Base-by-base conservation (phyloP, 140 eudicot species). In the Bidens hawaiensis region DNA sequence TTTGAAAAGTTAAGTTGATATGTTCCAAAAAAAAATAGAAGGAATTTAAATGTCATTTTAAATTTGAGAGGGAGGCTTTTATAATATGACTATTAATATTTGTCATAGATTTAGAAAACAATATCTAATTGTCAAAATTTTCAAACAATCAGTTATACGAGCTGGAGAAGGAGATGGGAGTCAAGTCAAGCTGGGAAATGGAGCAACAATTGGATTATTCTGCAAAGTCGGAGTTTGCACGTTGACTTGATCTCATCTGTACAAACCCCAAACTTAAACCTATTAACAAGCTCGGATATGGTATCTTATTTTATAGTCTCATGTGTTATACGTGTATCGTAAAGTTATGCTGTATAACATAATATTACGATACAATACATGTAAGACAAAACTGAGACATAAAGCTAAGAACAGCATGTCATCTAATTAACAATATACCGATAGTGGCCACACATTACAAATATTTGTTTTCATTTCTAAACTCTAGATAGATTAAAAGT, bases 141-240 rank as follows among this genome's bases (percentile, higher is more conserved):
- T n/a, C 2, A 4, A 54, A 54, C 15, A 13, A 5, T 3, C 10
- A 90, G 97, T 86, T 81, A 6, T 83, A 86, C 64, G 79, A 51
- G 16, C 79, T 84, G 11, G 64, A 68, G 42, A 71, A 73, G 75
- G 88, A n/a, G 34, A 69, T 12, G 30, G 78, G 68, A 26, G 61
- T 83, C 13, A 82, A 81, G 61, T 72, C 83, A 34, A 86, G 95
- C 25, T 90, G 97, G 97, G 95, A 90, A 78, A 81, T 73, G 71
- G 97, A 86, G 81, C 97, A 86, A 54, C 90, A 90, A 52, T 48
- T 84, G 60, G 94, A 80, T 11, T 77, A 79, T 64, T 45, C 79
- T 17, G 64, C 77, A 40, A 84, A 82, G 74, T 78, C 80, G 10
- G 90, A 90, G 19, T 83, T 86, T 65, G 84, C 95, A 31, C 97